Base-by-base conservation (phyloP, 2,329 filamentous ascomycete genomes). In the Fusarium sp. region DNA sequence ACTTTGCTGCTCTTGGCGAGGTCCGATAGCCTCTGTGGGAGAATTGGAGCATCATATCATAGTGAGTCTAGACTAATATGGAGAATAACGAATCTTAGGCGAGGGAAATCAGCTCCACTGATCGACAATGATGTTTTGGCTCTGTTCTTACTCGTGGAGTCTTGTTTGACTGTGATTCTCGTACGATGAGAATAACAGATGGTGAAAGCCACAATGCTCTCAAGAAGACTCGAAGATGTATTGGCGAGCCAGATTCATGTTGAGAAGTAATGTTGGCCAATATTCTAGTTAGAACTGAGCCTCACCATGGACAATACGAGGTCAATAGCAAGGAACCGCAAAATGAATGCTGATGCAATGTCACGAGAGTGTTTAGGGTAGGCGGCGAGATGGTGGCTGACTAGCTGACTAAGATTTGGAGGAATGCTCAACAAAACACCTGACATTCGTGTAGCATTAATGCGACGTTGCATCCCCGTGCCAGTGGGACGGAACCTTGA, bases 381-480 rank as follows among this genome's bases (percentile, higher is more conserved):
- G 56, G 7, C 6, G 8, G 18, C 31, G 15, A 25, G 29, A 20
- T 14, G 13, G 18, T 38, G 13, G 47, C 53, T 59, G 44, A 53
- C 41, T 42, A 3, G 53, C 53, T 59, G 44, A 56, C 54, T 65
- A 70, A 64, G 54, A 47, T 25, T n/a, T 20, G 49, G 44, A 5
- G 12, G 14, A 55, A 53, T 50, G 59, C 18, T 27, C 33, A 39
- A 39, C 18, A 53, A 39, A 53, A n/a, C 49, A 54, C 52, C 61
- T 72, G 65, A 70, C 45, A 66, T 49, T 47, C 14, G 46, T 71
- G 54, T 65, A 33, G 31, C 25, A 31, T 55, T 22, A 29, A 63
- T 39, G 67, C 52, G 68, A 74, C 70, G 71, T 73, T 73, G 55
- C 71, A 71, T 70, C 47, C 29, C 25, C 27, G 54, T 67, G 62